These are phyloP conservation scores for Ziziphus jujuba DNA, from an alignment of 306 rosid genomes.

Conservation along the genomic window DNA sequence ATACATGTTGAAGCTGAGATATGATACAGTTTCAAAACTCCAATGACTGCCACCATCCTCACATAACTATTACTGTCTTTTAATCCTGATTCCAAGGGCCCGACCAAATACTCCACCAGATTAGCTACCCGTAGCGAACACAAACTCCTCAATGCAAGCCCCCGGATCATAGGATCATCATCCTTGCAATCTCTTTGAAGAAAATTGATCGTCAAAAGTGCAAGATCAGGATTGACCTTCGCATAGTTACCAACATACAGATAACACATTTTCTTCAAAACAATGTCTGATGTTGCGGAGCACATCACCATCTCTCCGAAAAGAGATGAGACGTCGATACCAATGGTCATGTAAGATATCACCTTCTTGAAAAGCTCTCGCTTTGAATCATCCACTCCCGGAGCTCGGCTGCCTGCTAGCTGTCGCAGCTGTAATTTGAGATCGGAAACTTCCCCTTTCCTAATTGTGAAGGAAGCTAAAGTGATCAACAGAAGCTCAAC, in stretches of 20 bases:
- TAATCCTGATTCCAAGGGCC: conserved; percentile 92
- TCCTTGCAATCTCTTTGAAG: conserved; percentile 99
- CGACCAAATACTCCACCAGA: conserved; percentile 96
- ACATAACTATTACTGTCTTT: conserved; percentile 87
- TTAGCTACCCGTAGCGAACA: conserved; percentile 84
- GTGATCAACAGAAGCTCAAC: background rate
- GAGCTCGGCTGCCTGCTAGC: conserved; percentile 98
- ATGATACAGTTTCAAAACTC: conserved; percentile 91
- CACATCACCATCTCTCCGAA: conserved; percentile 99
- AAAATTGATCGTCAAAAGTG: conserved; percentile 92
- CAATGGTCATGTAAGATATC: conserved; percentile 95
- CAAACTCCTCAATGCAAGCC: conserved; percentile 94
- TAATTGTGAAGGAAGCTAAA: conserved; percentile 23
- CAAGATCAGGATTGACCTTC: conserved; percentile 92
- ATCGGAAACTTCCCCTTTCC: conserved; percentile 98
- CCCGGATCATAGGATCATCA: conserved; percentile 93
- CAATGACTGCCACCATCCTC: conserved; percentile 85
- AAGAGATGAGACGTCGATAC: conserved; percentile 85
- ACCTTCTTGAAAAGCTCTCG: conserved; percentile 98
- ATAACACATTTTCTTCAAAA: conserved; percentile 96
- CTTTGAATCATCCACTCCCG: conserved; percentile 94
- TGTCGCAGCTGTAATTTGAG: conserved; percentile 91
- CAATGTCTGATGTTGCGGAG: conserved; percentile 90
- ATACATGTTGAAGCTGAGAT: conserved; percentile 89
- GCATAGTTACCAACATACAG: conserved; percentile 96